Conservation (phyloP, 495 filamentous ascomycete species). For the Xylaria scruposa region DNA sequence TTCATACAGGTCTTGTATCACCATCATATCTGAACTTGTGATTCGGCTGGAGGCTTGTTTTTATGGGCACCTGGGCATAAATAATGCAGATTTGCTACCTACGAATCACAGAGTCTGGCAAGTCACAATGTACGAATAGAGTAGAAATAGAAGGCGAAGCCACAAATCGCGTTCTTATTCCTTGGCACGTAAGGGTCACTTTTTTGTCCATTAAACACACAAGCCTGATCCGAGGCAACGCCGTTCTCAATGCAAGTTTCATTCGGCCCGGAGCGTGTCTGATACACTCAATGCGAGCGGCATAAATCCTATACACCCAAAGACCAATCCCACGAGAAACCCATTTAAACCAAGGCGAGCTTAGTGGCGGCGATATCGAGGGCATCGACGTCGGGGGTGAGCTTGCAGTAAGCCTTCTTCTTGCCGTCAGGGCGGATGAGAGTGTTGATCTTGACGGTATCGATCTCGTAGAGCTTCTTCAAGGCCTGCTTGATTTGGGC, state of each 20-base stretch:
- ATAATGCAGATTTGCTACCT: not conserved
- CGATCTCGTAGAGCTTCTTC: slow-evolving; percentile 99
- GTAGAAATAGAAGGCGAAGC: slow-evolving; percentile 18
- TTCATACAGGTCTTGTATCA: not conserved
- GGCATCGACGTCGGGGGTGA: slow-evolving; percentile 96
- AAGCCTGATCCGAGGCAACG: slow-evolving; percentile 42
- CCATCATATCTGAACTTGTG: not conserved
- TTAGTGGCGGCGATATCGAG: slow-evolving; percentile 99
- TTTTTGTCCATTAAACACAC: slow-evolving; percentile 41
- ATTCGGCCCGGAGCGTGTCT: slow-evolving; percentile 31
- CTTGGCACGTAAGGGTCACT: slow-evolving; percentile 33
- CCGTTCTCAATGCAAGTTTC: slow-evolving; percentile 45
- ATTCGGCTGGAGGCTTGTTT: not conserved
- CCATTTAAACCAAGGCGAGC: slow-evolving; percentile 89
- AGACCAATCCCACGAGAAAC: slow-evolving; percentile 27
- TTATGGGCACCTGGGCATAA: not conserved
- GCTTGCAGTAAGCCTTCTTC: slow-evolving; percentile 97
- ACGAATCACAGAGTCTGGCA: not conserved
- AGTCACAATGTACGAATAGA: slow-evolving; percentile 17
- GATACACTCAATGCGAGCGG: slow-evolving; percentile 28
- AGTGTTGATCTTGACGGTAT: slow-evolving; percentile 98
- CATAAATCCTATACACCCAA: slow-evolving; percentile 31
- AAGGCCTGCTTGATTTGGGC: slow-evolving; percentile 97
- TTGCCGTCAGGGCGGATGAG: slow-evolving; percentile 68
- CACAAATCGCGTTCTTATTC: slow-evolving; percentile 25